These are phyloP conservation scores for Ceratocystiopsis sp. DNA, from an alignment of 2,329 filamentous ascomycete species.

Conservation along the genomic window DNA sequence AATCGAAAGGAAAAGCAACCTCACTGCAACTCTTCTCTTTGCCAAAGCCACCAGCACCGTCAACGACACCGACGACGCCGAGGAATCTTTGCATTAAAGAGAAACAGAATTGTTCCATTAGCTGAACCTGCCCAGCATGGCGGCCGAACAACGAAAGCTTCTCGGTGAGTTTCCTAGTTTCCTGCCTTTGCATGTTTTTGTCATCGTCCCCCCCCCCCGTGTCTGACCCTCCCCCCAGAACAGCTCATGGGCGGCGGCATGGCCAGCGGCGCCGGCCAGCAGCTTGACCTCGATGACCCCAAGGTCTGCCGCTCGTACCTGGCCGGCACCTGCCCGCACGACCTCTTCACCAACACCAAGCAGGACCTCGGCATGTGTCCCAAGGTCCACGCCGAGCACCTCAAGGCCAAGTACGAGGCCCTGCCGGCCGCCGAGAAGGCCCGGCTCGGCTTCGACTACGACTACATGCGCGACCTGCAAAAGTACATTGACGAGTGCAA, in stretches of 20 bases:
- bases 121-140: constrained; percentile 40
- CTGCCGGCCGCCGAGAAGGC: constrained; percentile 55
- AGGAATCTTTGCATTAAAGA: too few species aligned
- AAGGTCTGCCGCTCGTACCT: constrained; percentile 94
- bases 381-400: constrained; percentile 71
- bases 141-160: constrained; percentile 94
- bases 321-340: constrained; percentile 86
- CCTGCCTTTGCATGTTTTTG: not conserved
- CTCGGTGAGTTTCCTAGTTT: constrained; percentile 36
- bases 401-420: constrained; percentile 77
- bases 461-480: constrained; percentile 90
- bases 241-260: constrained; percentile 70
- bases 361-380: constrained; percentile 85
- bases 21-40: too few species aligned
- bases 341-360: constrained; percentile 99
- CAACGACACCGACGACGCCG: too few species aligned
- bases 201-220: not conserved
- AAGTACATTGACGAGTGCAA: constrained; percentile 98
- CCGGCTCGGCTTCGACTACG: constrained; percentile 81
- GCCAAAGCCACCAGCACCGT: too few species aligned
- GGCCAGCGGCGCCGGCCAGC: constrained; percentile 54
- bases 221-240: constrained; percentile 35
- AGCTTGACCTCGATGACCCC: constrained; percentile 75
- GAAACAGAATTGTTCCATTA: too few species aligned
- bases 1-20: too few species aligned